Conservation (phyloP, 2,329 filamentous ascomycete genomes). For the Aspergillus versicolor region DNA sequence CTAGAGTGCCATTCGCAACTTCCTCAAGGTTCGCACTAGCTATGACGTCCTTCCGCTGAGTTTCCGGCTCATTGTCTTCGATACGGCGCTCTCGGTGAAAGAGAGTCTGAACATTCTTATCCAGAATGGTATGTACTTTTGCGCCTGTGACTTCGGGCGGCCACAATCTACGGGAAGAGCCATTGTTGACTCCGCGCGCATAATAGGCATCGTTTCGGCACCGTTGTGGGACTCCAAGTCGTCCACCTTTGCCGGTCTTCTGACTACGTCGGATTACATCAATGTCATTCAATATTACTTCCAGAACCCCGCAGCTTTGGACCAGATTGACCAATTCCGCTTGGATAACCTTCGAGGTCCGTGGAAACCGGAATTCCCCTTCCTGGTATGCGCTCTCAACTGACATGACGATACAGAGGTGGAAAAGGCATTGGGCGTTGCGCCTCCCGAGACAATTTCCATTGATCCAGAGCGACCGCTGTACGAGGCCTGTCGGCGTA, state of each 20-base stretch:
- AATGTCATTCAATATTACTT: slow-evolving; percentile 99
- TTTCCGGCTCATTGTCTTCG: slow-evolving; percentile 92
- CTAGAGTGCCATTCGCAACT: slow-evolving; percentile 88
- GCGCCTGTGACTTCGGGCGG: neutral
- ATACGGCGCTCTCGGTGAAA: slow-evolving; percentile 91
- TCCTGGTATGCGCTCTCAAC: neutral
- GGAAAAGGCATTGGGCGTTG: slow-evolving; percentile 87
- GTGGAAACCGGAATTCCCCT: slow-evolving; percentile 19
- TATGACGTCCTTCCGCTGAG: slow-evolving; percentile 97
- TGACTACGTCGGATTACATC: slow-evolving; percentile 96
- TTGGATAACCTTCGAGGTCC: slow-evolving; percentile 86
- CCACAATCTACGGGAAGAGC: neutral
- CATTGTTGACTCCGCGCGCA: slow-evolving; percentile 19
- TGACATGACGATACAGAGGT: slow-evolving; percentile 64
- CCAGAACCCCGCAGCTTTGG: slow-evolving; percentile 87
- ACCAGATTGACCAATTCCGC: slow-evolving; percentile 89
- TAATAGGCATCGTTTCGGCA: slow-evolving; percentile 88
- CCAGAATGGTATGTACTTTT: slow-evolving; percentile 72
- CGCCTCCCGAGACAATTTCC: slow-evolving; percentile 91
- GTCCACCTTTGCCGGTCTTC: slow-evolving; percentile 87
- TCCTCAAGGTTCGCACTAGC: slow-evolving; percentile 92
- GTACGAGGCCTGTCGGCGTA: slow-evolving; percentile 91
- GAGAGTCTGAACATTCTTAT: slow-evolving; percentile 95
- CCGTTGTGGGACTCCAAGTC: slow-evolving; percentile 94
- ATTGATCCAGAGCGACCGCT: slow-evolving; percentile 86